phyloP scores from a whole-genome alignment of 2,329 filamentous ascomycete species.

The Fusarium newnesense region DNA sequence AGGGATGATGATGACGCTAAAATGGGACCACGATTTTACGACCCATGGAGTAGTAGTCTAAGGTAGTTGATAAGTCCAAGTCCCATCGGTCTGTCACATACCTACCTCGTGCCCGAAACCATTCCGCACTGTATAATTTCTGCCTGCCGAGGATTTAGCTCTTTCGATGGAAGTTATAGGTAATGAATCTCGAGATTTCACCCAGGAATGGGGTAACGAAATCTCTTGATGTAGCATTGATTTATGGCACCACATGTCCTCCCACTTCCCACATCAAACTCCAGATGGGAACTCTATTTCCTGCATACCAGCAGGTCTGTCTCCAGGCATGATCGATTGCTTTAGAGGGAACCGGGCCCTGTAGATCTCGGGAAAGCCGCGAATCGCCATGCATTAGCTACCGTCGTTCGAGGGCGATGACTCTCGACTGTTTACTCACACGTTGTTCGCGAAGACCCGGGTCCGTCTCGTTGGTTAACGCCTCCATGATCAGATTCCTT shows the following conservation, averaged over 20 bases:
- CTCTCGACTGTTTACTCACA: slow-evolving; percentile 35
- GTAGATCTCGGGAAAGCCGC: slow-evolving; percentile 28
- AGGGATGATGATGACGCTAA: slow-evolving; percentile 42
- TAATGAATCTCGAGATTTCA: background rate
- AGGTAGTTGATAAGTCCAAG: background rate
- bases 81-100: slow-evolving; percentile 7
- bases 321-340: slow-evolving; percentile 2
- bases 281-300: slow-evolving; percentile 5
- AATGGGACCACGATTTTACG: slow-evolving; percentile 38
- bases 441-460: slow-evolving; percentile 42
- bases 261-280: slow-evolving; percentile 4
- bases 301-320: background rate
- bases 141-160: background rate
- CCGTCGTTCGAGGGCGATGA: slow-evolving; percentile 27
- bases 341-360: slow-evolving; percentile 4
- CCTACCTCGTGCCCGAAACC: background rate
- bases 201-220: slow-evolving; percentile 10
- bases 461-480: slow-evolving; percentile 31
- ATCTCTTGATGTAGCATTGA: slow-evolving; percentile 18
- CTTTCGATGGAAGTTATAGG: background rate
- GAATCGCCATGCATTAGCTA: slow-evolving; percentile 11
- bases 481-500: slow-evolving; percentile 43
- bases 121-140: slow-evolving; percentile 13
- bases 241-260: slow-evolving; percentile 27
- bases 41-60: slow-evolving; percentile 16